Conservation (phyloP, 2,329 filamentous ascomycete genomes). For the Ascosphaera aggregata region DNA sequence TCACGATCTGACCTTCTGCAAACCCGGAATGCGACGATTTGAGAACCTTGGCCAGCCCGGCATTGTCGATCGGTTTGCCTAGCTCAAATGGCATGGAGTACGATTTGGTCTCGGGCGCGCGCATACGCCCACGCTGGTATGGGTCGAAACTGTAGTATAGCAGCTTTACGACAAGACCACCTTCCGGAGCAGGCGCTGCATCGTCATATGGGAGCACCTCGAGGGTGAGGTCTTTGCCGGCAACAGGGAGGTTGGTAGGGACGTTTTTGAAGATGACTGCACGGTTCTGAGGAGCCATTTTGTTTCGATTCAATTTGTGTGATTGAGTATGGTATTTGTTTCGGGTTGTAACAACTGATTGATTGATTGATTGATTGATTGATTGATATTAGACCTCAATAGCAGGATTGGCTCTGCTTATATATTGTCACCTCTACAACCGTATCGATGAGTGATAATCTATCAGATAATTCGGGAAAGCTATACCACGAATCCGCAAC, state of each 20-base stretch:
- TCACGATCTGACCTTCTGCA: slow-evolving; percentile 42
- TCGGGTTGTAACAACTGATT: too few species aligned
- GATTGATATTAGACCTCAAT: too few species aligned
- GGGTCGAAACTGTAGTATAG: slow-evolving; percentile 61
- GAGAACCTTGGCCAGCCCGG: slow-evolving; percentile 42
- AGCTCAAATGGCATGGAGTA: slow-evolving; percentile 42
- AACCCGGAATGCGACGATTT: slow-evolving; percentile 42
- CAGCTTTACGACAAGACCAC: slow-evolving; percentile 46
- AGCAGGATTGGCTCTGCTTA: too few species aligned
- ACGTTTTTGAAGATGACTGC: slow-evolving; percentile 48
- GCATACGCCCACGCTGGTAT: slow-evolving; percentile 65
- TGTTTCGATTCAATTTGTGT: too few species aligned
- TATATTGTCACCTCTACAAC: too few species aligned
- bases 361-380: too few species aligned
- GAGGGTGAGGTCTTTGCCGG: slow-evolving; percentile 45
- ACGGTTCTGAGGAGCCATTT: slow-evolving; percentile 35
- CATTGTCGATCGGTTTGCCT: slow-evolving; percentile 39
- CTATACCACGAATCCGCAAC: too few species aligned
- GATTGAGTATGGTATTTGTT: too few species aligned
- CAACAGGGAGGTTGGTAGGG: slow-evolving; percentile 41
- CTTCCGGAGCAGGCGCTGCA: slow-evolving; percentile 28
- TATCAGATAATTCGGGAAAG: too few species aligned
- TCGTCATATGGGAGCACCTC: slow-evolving; percentile 46
- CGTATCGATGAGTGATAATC: too few species aligned
- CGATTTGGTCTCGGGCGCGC: slow-evolving; percentile 37